phyloP scores from a whole-genome alignment of 148 eudicot species.

The Dysphania ambrosioides region DNA sequence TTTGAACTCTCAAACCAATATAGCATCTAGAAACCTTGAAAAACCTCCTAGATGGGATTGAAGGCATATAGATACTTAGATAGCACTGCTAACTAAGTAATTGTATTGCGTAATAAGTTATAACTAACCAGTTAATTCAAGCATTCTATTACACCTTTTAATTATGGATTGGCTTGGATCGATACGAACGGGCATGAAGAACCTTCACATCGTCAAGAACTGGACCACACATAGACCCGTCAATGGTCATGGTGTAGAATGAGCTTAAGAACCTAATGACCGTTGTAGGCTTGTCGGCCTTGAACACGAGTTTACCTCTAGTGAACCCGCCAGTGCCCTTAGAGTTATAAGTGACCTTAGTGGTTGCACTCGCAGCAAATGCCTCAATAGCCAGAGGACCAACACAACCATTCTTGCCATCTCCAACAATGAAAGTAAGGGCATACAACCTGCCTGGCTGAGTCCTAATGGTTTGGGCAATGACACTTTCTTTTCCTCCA shows the following conservation, averaged over 20 bases:
- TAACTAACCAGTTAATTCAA: background rate
- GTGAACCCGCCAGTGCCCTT: slow-evolving; percentile 34
- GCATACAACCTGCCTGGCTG: slow-evolving; percentile 27
- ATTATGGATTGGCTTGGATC: background rate
- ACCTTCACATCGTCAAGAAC: slow-evolving; percentile 40
- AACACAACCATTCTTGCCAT: slow-evolving; percentile 36
- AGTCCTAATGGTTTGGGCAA: slow-evolving; percentile 41
- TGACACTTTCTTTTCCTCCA: slow-evolving; percentile 45
- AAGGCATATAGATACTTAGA: background rate
- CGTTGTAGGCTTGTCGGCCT: slow-evolving; percentile 10
- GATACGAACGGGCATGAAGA: slow-evolving; percentile 8
- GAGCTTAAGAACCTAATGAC: slow-evolving; percentile 33
- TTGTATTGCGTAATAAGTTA: background rate
- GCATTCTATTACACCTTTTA: background rate
- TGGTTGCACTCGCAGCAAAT: slow-evolving; percentile 29
- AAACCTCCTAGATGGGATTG: slow-evolving; percentile 22
- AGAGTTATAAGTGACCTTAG: slow-evolving; percentile 32
- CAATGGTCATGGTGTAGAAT: slow-evolving; percentile 30
- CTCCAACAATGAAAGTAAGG: slow-evolving; percentile 42
- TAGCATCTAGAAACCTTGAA: slow-evolving; percentile 18
- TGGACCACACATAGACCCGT: slow-evolving; percentile 43
- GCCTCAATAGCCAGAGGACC: slow-evolving; percentile 46
- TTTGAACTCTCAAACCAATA: background rate
- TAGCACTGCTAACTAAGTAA: background rate
- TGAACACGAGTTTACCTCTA: slow-evolving; percentile 16